Percentiles rank a stretch among this genome's conserved stretches.
These are phyloP conservation scores for Naganishia kalamii DNA, from an alignment of 768 basidiomycete species.

Conservation along the genomic window DNA sequence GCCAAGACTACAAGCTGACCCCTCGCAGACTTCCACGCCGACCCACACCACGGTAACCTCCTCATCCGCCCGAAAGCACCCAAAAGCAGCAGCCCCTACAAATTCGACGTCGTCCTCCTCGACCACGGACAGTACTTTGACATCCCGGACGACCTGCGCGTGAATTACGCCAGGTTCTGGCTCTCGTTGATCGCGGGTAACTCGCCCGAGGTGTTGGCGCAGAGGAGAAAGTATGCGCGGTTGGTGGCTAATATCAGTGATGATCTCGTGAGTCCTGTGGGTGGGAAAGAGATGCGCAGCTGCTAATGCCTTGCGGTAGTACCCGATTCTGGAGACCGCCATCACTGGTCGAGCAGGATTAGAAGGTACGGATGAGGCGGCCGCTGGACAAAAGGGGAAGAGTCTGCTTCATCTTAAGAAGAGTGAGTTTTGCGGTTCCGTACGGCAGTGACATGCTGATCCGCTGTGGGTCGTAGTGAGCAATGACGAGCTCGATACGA, in stretches of 20 bases:
- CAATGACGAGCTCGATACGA: conserved; percentile 69
- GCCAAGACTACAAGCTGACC: not conserved
- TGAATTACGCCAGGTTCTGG: conserved; percentile 67
- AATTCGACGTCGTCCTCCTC: conserved; percentile 90
- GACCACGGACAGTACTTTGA: conserved; percentile 86
- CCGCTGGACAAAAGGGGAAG: not conserved
- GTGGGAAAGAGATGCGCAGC: not conserved
- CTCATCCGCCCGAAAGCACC: conserved; percentile 70
- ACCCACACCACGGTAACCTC: conserved; percentile 83
- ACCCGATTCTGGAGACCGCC: conserved; percentile 89
- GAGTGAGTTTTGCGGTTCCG: conserved; percentile 27
- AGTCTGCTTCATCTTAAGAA: conserved; percentile 21
- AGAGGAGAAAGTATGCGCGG: conserved; percentile 78
- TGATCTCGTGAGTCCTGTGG: conserved; percentile 59
- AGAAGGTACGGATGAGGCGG: conserved; percentile 25
- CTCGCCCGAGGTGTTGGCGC: conserved; percentile 58
- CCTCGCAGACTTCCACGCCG: conserved; percentile 52
- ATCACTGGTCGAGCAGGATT: conserved; percentile 76
- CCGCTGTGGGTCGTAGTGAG: conserved; percentile 40
- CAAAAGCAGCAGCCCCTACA: conserved; percentile 69
- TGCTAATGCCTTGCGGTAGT: conserved; percentile 51
- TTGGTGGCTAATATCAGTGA: conserved; percentile 84
- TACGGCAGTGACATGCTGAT: conserved; percentile 17
- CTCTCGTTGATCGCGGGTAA: conserved; percentile 72
- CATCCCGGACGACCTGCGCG: conserved; percentile 68